Conservation (phyloP, 257 asterid genomes). For the Solanum piurae region DNA sequence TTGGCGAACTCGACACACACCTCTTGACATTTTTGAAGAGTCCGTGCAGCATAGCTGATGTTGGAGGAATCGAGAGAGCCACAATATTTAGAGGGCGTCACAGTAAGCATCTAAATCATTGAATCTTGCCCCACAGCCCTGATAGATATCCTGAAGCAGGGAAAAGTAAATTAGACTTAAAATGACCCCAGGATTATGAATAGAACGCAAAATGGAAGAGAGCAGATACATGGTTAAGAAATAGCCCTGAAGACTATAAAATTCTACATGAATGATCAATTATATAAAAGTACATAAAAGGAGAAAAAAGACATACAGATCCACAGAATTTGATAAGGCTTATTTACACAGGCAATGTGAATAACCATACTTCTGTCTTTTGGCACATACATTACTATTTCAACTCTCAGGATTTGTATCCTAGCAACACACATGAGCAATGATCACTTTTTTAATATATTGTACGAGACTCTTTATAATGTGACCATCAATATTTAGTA, state of each 20-base stretch:
- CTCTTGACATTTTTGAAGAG: too few relatives aligned
- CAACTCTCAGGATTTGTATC: too few relatives aligned
- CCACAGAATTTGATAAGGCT: too few relatives aligned
- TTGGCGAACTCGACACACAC: too few relatives aligned
- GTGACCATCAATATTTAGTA: slow-evolving; percentile 53
- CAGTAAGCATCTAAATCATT: slow-evolving; percentile 71
- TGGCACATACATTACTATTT: too few relatives aligned
- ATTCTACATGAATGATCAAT: not conserved
- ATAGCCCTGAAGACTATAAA: not conserved
- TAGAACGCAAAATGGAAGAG: slow-evolving; percentile 4
- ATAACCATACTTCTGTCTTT: too few relatives aligned
- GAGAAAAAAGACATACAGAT: too few relatives aligned
- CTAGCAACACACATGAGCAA: not conserved
- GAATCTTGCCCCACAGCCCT: slow-evolving; percentile 80
- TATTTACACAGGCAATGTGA: too few relatives aligned
- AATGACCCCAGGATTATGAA: slow-evolving; percentile 22
- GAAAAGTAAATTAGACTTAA: slow-evolving; percentile 70
- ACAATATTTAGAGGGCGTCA: slow-evolving; percentile 22
- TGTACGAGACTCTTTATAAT: slow-evolving; percentile 21
- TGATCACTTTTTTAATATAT: not conserved
- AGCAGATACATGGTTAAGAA: not conserved
- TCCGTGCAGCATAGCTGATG: too few relatives aligned
- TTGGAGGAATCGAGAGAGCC: not conserved
- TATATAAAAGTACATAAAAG: not conserved
- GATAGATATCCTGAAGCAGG: slow-evolving; percentile 77